These are phyloP conservation scores for Tetrahymena malaccensis DNA, from an alignment of 73 alveolate species.

Conservation along the genomic window DNA sequence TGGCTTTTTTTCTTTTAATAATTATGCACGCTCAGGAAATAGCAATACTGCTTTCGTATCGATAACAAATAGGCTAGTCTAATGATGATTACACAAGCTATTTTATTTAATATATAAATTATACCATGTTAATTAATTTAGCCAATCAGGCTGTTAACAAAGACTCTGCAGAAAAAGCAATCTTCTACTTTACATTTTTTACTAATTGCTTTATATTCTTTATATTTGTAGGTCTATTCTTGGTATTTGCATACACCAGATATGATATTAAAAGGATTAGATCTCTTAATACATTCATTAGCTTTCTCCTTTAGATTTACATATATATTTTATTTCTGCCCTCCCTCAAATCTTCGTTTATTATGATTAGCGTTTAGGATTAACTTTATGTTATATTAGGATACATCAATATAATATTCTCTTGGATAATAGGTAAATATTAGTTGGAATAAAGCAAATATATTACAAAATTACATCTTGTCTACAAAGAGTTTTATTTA, in stretches of 20 bases:
- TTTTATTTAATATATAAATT: neutral
- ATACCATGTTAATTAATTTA: neutral
- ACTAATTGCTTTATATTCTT: neutral
- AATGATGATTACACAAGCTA: neutral
- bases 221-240: neutral
- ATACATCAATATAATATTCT: neutral
- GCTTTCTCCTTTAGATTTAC: neutral
- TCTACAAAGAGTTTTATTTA: neutral
- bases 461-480: neutral
- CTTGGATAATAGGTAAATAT: neutral
- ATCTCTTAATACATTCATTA: neutral
- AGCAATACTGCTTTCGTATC: neutral
- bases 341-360: neutral
- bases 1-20: neutral
- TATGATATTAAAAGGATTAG: neutral
- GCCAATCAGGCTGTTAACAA: neutral
- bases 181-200: neutral
- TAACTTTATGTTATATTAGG: neutral
- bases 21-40: neutral
- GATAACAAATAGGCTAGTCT: neutral
- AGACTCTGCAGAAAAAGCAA: neutral
- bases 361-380: neutral
- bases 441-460: neutral
- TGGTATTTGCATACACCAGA: neutral
- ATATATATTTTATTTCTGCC: neutral